These are phyloP conservation scores for Phialophora verrucosa DNA, from an alignment of 2,329 filamentous ascomycete genomes.

Conservation along the genomic window DNA sequence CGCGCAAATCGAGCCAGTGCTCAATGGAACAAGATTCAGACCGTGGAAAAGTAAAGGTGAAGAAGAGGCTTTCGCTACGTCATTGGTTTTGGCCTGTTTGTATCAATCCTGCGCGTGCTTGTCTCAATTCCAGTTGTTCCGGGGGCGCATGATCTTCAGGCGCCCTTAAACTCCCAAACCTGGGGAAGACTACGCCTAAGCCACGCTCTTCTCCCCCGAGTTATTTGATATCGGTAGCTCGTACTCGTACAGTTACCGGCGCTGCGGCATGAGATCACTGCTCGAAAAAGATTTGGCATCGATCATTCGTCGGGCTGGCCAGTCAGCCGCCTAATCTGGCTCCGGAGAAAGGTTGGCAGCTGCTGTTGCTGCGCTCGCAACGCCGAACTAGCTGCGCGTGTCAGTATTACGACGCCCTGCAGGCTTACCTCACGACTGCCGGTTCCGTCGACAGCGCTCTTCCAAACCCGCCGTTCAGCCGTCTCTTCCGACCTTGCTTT, in stretches of 20 bases:
- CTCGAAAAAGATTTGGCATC: not conserved
- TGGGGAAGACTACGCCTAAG: not conserved
- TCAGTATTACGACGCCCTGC: constrained; percentile 18
- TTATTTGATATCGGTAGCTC: not conserved
- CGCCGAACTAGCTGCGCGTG: not conserved
- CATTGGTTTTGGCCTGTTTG: not conserved
- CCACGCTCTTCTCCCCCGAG: not conserved
- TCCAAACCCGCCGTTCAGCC: not conserved
- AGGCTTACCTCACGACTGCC: constrained; percentile 22
- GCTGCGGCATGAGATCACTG: not conserved
- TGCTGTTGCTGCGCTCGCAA: not conserved
- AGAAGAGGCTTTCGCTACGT: not conserved
- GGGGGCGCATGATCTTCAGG: not conserved
- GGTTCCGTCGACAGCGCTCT: not conserved
- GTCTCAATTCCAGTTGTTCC: not conserved
- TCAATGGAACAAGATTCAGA: not conserved
- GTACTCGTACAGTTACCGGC: not conserved
- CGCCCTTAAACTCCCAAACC: not conserved
- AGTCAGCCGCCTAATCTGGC: constrained; percentile 7
- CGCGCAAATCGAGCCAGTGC: not conserved
- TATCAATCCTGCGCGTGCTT: too few species aligned
- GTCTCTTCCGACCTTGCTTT: not conserved
- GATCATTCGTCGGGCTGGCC: not conserved
- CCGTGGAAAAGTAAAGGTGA: not conserved
- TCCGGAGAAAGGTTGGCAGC: constrained; percentile 1